Conservation (phyloP, 2,329 filamentous ascomycete species). For the Colletotrichum zoysiae region DNA sequence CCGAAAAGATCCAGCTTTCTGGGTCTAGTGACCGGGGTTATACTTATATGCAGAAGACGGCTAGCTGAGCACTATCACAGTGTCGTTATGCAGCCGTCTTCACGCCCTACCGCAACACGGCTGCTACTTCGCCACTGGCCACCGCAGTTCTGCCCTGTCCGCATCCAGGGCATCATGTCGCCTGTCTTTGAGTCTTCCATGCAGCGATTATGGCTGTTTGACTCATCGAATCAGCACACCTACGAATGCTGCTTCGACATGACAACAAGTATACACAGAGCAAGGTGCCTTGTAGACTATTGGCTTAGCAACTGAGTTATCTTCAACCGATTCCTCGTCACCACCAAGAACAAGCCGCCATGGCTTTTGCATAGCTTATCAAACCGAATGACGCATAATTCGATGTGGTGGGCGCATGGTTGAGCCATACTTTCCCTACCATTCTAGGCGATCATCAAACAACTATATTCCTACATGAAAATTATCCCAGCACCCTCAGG, state of each 20-base stretch:
- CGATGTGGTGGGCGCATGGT: not conserved
- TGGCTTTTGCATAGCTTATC: not conserved
- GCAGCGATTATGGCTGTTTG: not conserved
- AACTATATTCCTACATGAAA: no score
- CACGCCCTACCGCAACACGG: not conserved
- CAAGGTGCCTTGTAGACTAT: not conserved
- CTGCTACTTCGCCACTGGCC: not conserved
- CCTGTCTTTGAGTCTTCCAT: not conserved
- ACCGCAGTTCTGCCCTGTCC: not conserved
- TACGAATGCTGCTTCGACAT: not conserved
- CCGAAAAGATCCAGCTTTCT: slow-evolving; percentile 21
- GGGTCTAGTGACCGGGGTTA: slow-evolving; percentile 44
- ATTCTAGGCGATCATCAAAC: not conserved
- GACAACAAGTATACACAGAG: not conserved
- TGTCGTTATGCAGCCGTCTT: not conserved
- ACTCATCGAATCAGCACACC: not conserved
- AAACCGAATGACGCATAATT: not conserved
- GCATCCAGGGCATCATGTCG: not conserved
- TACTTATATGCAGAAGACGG: slow-evolving; percentile 43
- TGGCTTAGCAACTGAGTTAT: not conserved
- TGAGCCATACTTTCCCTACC: not conserved
- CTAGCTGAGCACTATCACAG: not conserved
- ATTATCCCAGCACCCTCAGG: not conserved
- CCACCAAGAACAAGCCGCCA: not conserved
- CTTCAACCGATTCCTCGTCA: not conserved